phyloP scores from a whole-genome alignment of 176 grass and related monocot genomes.

The Neostapfia colusana region DNA sequence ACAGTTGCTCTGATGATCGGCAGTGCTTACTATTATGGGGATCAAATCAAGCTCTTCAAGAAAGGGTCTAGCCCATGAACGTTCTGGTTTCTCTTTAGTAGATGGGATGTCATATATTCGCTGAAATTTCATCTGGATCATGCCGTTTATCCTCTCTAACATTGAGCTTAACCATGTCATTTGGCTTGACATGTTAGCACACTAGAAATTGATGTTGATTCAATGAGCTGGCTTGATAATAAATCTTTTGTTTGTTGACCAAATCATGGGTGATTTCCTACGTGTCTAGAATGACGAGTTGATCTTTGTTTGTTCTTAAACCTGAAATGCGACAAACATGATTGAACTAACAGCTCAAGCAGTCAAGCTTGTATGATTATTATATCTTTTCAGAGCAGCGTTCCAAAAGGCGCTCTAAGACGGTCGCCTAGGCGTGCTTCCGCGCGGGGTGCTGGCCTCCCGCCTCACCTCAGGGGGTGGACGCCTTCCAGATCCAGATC shows the following conservation, averaged over 20 bases:
- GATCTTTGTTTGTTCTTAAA: background rate
- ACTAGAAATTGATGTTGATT: constrained; percentile 21
- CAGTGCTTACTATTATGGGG: constrained; percentile 84
- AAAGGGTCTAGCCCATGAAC: constrained; percentile 53
- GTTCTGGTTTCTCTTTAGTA: background rate
- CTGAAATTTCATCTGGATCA: background rate
- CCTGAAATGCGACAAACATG: background rate
- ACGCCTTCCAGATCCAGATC: too few relatives aligned
- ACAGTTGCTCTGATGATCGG: constrained; percentile 92
- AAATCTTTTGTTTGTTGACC: constrained; percentile 14
- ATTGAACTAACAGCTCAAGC: too few relatives aligned
- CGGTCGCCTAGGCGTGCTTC: too few relatives aligned
- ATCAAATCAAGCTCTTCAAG: constrained; percentile 76
- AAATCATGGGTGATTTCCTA: background rate
- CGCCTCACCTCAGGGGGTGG: too few relatives aligned
- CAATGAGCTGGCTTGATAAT: background rate
- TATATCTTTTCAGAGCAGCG: too few relatives aligned
- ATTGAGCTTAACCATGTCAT: constrained; percentile 28
- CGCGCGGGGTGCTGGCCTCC: too few relatives aligned
- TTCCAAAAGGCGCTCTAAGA: too few relatives aligned
- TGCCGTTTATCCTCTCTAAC: background rate
- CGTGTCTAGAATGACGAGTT: too few relatives aligned
- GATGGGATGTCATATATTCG: background rate
- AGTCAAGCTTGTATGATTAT: too few relatives aligned
- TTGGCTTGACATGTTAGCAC: constrained; percentile 29